These are phyloP conservation scores for Nissolia schottii DNA, from an alignment of 306 rosid genomes.

Conservation along the genomic window DNA sequence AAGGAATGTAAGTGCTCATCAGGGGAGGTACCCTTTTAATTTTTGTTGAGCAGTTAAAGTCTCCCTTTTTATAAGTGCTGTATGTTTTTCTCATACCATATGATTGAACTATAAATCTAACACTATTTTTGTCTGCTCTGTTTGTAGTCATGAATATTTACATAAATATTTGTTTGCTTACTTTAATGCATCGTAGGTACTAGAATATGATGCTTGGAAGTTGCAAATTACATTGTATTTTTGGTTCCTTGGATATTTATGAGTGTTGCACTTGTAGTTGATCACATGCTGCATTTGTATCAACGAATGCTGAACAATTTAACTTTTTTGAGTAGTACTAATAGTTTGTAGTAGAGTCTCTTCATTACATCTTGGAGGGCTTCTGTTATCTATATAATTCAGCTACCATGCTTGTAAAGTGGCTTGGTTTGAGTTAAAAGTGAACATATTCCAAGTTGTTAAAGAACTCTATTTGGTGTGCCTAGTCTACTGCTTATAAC, in stretches of 20 bases:
- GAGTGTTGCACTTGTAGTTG: not conserved
- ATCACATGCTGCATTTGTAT: conserved; percentile 14
- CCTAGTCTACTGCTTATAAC: not conserved
- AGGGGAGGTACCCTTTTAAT: too few relatives aligned
- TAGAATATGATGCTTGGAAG: not conserved
- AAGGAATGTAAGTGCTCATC: too few relatives aligned
- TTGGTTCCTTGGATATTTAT: not conserved
- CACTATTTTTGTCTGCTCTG: not conserved
- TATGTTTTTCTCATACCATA: not conserved
- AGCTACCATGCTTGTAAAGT: not conserved
- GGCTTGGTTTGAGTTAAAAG: not conserved
- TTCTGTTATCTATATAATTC: not conserved
- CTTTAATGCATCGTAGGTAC: not conserved
- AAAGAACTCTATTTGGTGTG: not conserved
- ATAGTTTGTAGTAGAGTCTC: not conserved
- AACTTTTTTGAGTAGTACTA: not conserved
- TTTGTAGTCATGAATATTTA: not conserved
- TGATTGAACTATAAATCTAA: not conserved
- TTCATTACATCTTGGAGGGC: not conserved
- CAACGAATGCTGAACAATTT: not conserved
- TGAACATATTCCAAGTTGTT: not conserved
- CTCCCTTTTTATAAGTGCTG: not conserved
- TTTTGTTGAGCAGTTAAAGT: not conserved
- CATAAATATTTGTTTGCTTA: not conserved
- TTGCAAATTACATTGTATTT: not conserved